Conservation (phyloP, 805 yeast genomes). For the Myxozyma monticola region DNA sequence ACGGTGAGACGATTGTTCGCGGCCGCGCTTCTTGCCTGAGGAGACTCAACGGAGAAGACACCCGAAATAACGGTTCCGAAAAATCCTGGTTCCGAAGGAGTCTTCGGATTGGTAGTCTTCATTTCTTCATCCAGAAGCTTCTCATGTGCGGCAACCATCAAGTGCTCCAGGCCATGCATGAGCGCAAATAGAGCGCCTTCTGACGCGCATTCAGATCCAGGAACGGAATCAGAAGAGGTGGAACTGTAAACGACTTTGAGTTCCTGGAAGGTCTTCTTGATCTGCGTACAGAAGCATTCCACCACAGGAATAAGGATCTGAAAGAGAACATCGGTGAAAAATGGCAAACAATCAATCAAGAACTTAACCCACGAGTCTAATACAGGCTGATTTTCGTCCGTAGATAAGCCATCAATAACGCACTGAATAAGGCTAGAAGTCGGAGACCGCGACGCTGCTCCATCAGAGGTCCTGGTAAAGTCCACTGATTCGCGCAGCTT, state of each 20-base stretch:
- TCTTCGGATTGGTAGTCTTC: slow-evolving; percentile 22
- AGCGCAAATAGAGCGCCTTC: slow-evolving; percentile 46
- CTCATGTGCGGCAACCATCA: slow-evolving; percentile 61
- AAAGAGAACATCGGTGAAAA: slow-evolving; percentile 55
- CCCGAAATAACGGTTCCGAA: slow-evolving; percentile 62
- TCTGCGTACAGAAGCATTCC: slow-evolving; percentile 50
- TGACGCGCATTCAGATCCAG: slow-evolving; percentile 6
- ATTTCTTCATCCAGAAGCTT: slow-evolving; percentile 31
- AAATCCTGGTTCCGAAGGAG: slow-evolving; percentile 50
- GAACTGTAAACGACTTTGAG: slow-evolving; percentile 31
- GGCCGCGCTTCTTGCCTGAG: slow-evolving; percentile 47
- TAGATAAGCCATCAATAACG: slow-evolving; percentile 51
- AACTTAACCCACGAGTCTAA: slow-evolving; percentile 52
- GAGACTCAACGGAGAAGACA: slow-evolving; percentile 69
- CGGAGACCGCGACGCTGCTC: slow-evolving; percentile 13
- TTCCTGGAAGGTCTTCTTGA: slow-evolving; percentile 40
- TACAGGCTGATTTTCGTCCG: slow-evolving; percentile 46
- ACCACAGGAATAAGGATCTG: slow-evolving; percentile 56
- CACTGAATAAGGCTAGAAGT: slow-evolving; percentile 40
- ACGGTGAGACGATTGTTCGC: slow-evolving; percentile 57
- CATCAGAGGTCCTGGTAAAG: slow-evolving; percentile 4
- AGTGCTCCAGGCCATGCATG: slow-evolving; percentile 63
- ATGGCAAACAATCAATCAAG: slow-evolving; percentile 52
- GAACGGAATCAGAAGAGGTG: slow-evolving; percentile 4
- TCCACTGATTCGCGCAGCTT: slow-evolving; percentile 29